Evolutionary conservation across 1,284 basidiomycete species (phyloP), one percentile per base, ranked within the genome.

Genomic region (Tylopilus sp.): DNA sequence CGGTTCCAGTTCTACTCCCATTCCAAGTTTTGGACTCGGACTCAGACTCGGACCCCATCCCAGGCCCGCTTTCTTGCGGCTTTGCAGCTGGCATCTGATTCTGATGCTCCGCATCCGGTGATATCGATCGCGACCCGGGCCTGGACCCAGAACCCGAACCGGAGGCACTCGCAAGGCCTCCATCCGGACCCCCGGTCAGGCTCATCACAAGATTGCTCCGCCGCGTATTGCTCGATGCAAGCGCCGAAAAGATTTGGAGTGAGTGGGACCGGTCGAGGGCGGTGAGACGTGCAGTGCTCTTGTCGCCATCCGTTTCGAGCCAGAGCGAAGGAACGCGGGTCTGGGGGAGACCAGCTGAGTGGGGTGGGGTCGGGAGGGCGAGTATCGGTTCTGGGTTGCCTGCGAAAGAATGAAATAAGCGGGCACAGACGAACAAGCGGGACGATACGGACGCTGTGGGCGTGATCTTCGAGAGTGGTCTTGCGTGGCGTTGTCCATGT

Each of bases 121-220:
- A 37, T 29, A 24, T 24, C 21, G 24, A 17, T 18, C 18, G 26
- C 2, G 44, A 28, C 4, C 5, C 35, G 8, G 34, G 9, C 7
- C 15, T 3, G 6, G 12, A 37, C 20, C 37, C 38, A 7, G 38
- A 26, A 2, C 12, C 14, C 18, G 41, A 31, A 2, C 18, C 30
- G 17, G 24, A 29, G 7, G n/a, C 7, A 31, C 44, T 46, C 9
- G 21, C 38, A 6, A 21, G 11, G 12, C 18, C 18, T 3, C 6
- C n/a, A 1, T 52, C 41, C 3, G 47, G 38, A 2, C 44, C 40
- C 1, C 45, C 49, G 0, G 54, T 53, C 11, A 65, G 35, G 12
- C 62, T 63, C 62, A 63, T 63, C 7, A 65, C 52, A 17, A 65
- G 61, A 14, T 68, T 62, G 7, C 59, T 67, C 14, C 64, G 57